phyloP scores from a whole-genome alignment of 1,284 basidiomycete species.

The Vanrija sp. region DNA sequence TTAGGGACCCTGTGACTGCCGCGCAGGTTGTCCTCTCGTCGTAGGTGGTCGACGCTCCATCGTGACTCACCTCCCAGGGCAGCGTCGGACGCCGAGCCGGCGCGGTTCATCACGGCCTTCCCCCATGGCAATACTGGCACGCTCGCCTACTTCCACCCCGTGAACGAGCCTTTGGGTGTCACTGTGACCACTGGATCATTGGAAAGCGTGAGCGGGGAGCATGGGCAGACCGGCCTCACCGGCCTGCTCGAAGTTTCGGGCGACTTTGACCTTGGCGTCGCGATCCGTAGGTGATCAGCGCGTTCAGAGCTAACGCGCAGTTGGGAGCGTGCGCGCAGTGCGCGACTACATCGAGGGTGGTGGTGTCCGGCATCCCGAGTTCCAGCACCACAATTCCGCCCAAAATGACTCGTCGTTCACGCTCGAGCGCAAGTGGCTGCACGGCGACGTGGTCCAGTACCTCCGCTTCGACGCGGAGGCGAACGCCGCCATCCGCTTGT shows the following conservation, averaged over 20 bases:
- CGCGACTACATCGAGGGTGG: slow-evolving; percentile 47
- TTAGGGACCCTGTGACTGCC: slow-evolving; percentile 49
- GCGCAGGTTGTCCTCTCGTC: slow-evolving; percentile 48
- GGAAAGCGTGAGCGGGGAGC: slow-evolving; percentile 5
- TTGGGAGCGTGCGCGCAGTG: slow-evolving; percentile 51
- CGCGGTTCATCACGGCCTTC: slow-evolving; percentile 51
- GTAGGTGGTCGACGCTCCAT: not conserved
- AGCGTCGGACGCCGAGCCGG: slow-evolving; percentile 30
- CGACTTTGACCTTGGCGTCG: slow-evolving; percentile 50
- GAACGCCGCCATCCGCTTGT: slow-evolving; percentile 40
- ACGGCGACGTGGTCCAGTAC: slow-evolving; percentile 47
- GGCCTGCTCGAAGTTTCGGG: slow-evolving; percentile 44
- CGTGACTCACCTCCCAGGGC: slow-evolving; percentile 23
- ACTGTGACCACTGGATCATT: slow-evolving; percentile 28
- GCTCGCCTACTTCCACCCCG: slow-evolving; percentile 48
- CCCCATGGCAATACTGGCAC: slow-evolving; percentile 52
- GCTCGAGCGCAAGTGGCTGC: slow-evolving; percentile 51
- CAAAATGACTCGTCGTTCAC: slow-evolving; percentile 41
- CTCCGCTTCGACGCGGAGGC: slow-evolving; percentile 35
- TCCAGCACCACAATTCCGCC: slow-evolving; percentile 52
- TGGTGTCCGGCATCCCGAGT: slow-evolving; percentile 43
- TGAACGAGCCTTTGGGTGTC: slow-evolving; percentile 21
- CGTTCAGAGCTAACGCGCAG: slow-evolving; percentile 10
- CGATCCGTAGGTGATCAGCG: slow-evolving; percentile 33
- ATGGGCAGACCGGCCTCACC: slow-evolving; percentile 49